Conservation (phyloP, 2,329 filamentous ascomycete species). For the Madurella fahalii region DNA sequence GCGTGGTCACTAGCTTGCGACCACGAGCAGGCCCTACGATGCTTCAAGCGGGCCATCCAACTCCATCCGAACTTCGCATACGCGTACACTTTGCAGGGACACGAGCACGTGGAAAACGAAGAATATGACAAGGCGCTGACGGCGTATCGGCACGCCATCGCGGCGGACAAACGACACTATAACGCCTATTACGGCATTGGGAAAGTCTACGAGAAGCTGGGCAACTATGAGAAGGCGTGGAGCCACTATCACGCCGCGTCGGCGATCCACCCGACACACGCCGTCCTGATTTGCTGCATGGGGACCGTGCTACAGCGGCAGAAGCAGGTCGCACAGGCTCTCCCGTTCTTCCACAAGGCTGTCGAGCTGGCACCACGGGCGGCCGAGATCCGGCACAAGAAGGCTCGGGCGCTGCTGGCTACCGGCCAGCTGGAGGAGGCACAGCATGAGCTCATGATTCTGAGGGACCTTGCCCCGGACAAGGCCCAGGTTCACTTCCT, state of each 20-base stretch:
- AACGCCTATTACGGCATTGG: slow-evolving; percentile 96
- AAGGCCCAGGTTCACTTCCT: slow-evolving; percentile 96
- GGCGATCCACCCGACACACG: slow-evolving; percentile 87
- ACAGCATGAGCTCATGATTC: slow-evolving; percentile 74
- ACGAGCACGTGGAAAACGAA: slow-evolving; percentile 93
- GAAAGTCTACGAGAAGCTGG: slow-evolving; percentile 81
- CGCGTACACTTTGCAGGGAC: slow-evolving; percentile 90
- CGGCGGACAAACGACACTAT: slow-evolving; percentile 85
- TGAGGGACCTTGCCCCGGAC: slow-evolving; percentile 88
- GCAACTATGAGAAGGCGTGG: slow-evolving; percentile 86
- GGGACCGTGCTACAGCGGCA: slow-evolving; percentile 86
- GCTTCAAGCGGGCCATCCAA: slow-evolving; percentile 92
- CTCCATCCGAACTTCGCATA: slow-evolving; percentile 89
- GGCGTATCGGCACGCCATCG: slow-evolving; percentile 80
- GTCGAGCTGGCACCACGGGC: slow-evolving; percentile 77
- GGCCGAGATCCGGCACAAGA: slow-evolving; percentile 85
- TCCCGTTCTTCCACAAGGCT: slow-evolving; percentile 78
- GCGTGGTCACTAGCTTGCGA: slow-evolving; percentile 89
- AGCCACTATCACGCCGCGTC: slow-evolving; percentile 87
- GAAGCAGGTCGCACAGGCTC: slow-evolving; percentile 72
- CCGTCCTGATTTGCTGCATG: slow-evolving; percentile 88
- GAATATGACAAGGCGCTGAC: slow-evolving; percentile 93
- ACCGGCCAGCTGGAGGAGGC: slow-evolving; percentile 68
- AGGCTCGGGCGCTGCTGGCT: slow-evolving; percentile 79
- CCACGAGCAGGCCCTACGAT: slow-evolving; percentile 89